Percentiles rank a stretch among this genome's conserved stretches.
phyloP scores from a whole-genome alignment of 2,329 filamentous ascomycete species.

The Sporothrix euskadiensis region DNA sequence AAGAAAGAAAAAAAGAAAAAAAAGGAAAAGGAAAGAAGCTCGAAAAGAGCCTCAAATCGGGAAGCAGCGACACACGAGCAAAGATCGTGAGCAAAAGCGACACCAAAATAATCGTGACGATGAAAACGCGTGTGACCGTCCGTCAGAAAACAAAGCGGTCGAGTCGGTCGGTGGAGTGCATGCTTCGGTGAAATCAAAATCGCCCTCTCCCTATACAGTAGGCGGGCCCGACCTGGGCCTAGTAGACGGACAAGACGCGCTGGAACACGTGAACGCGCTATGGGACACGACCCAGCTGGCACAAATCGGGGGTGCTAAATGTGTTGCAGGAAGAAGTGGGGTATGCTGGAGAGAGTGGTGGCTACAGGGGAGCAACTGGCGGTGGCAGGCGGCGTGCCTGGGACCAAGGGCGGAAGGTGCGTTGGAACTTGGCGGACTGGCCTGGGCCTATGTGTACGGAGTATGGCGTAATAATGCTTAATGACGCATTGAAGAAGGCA shows the following conservation, averaged over 20 bases:
- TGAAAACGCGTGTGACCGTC: constrained; percentile 5
- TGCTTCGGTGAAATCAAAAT: constrained; percentile 10
- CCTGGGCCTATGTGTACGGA: not conserved
- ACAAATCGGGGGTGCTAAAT: not conserved
- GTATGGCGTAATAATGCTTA: constrained; percentile 6
- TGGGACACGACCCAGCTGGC: constrained; percentile 3
- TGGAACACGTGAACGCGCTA: constrained; percentile 34
- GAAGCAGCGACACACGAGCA: not conserved
- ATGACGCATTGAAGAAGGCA: not conserved
- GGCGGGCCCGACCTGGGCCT: not conserved
- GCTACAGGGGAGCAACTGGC: not conserved
- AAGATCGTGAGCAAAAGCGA: not conserved
- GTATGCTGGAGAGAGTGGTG: not conserved
- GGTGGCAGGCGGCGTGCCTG: constrained; percentile 4
- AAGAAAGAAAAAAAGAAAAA: not conserved
- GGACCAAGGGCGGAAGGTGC: constrained; percentile 17
- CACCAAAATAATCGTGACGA: not conserved
- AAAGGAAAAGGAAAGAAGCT: not conserved
- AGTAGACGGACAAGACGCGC: constrained; percentile 28
- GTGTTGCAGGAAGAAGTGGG: constrained; percentile 20
- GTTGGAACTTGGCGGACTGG: not conserved
- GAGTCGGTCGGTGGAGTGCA: constrained; percentile 19
- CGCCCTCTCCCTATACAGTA: not conserved
- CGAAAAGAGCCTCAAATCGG: not conserved
- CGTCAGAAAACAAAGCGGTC: constrained; percentile 10